phyloP scores from a whole-genome alignment of 257 asterid genomes.

The Solanum bukasovii region DNA sequence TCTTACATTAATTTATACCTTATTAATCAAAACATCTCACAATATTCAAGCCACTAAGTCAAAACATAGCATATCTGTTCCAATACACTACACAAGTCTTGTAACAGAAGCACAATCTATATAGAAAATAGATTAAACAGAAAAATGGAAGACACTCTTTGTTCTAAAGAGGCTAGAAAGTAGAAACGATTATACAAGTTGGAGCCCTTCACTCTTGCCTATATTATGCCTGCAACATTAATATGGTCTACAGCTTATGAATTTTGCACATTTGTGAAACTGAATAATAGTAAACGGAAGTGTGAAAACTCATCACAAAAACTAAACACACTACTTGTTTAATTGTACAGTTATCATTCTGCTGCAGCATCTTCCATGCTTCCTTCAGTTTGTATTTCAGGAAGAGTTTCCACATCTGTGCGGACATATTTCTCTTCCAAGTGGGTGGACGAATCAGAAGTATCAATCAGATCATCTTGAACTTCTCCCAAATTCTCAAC shows the following conservation, averaged over 20 bases:
- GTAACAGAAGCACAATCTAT: neutral
- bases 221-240: conserved; percentile 19
- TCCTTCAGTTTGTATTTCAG: conserved; percentile 56
- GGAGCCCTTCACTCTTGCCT: conserved; percentile 14
- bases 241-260: conserved; percentile 9
- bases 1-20: neutral
- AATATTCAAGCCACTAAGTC: neutral
- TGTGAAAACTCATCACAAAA: neutral
- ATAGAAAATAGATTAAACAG: neutral
- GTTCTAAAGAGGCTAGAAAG: conserved; percentile 4
- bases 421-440: conserved; percentile 44
- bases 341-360: conserved; percentile 32
- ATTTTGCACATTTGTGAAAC: conserved; percentile 1
- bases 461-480: conserved; percentile 44
- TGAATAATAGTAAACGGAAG: neutral
- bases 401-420: conserved; percentile 54
- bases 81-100: neutral
- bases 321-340: neutral
- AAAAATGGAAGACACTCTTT: neutral
- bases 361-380: conserved; percentile 56
- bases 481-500: conserved; percentile 38
- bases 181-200: conserved; percentile 13
- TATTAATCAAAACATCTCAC: neutral
- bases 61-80: neutral
- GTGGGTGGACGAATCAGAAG: conserved; percentile 40